Percentiles rank a stretch among this genome's conserved stretches.
phyloP scores from a whole-genome alignment of 23 red algal genomes.

The Gracilaria domingensis region DNA sequence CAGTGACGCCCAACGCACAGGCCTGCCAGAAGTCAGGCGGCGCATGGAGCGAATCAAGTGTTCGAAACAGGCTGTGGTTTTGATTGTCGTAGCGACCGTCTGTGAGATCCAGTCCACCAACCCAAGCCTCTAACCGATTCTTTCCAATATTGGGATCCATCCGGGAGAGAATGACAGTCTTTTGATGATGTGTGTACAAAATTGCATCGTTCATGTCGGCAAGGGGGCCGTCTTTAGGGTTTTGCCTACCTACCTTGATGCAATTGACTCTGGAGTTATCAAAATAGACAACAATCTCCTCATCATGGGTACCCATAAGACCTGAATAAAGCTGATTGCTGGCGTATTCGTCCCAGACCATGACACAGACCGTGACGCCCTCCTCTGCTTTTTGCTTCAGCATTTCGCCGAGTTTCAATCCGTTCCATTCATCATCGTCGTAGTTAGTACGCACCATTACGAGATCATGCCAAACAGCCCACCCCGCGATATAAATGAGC shows the following conservation, averaged over 20 bases:
- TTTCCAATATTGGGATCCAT: constrained; percentile 52
- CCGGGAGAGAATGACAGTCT: constrained; percentile 64
- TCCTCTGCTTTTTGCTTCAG: constrained; percentile 76
- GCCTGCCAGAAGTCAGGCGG: constrained; percentile 83
- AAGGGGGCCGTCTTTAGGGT: constrained; percentile 72
- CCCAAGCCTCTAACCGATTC: constrained; percentile 72
- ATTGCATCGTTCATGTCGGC: constrained; percentile 58
- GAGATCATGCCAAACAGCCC: constrained; percentile 80
- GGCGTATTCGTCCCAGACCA: constrained; percentile 86
- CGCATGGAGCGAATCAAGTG: constrained; percentile 50
- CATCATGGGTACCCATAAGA: constrained; percentile 87
- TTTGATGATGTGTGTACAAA: constrained; percentile 90
- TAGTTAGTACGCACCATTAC: constrained; percentile 71
- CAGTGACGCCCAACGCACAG: constrained; percentile 33
- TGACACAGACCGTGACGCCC: constrained; percentile 72
- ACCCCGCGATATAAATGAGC: constrained; percentile 82
- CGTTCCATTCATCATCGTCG: constrained; percentile 61
- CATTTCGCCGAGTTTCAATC: constrained; percentile 65
- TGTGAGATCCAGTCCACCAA: constrained; percentile 84
- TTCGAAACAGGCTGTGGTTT: constrained; percentile 76
- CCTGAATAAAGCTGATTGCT: constrained; percentile 65
- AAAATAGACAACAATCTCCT: constrained; percentile 73
- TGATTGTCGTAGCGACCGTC: constrained; percentile 84
- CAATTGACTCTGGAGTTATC: constrained; percentile 55
- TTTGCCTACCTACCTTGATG: constrained; percentile 76